Evolutionary conservation across 257 asterid genomes (phyloP), one percentile per base, ranked within the genome.

Genomic region (Marsdenia floribunda): DNA sequence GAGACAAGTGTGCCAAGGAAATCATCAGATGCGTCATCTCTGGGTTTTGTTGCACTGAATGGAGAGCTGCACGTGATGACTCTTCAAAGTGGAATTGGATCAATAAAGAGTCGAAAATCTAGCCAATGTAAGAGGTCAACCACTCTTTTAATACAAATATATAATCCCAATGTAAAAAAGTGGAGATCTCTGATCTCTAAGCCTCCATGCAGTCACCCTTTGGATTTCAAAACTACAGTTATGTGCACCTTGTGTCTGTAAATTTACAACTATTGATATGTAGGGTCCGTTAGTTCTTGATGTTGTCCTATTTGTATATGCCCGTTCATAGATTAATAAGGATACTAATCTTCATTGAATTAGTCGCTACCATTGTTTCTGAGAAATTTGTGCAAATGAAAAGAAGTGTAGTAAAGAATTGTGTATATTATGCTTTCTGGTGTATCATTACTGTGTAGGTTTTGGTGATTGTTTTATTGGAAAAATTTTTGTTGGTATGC

Each of bases 41-140:
- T 91, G 37, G 98, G 98, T 42, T 91, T 91, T 76, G 88, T 87
- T 73, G 89, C 91, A 0, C 71, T 91, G 77, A 88, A 89, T 26
- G 90, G 90, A 75, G 93, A 93, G 83, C 89, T 93, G 68, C 87
- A 91, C 82, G 79, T 93, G 53, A 77, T 91, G 37, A 80, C 84
- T 54, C 85, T 79, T 73, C 22, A 86, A 70, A 86, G 38, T 58
- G 85, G 80, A 69, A 66, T 58, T 21, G 84, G 80, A 37, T 37
- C 84, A 47, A 47, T 83, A 29, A 86, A 88, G 69, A 49, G 85
- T 71, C 70, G 82, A 55, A 81, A 85, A 71, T 37, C 76, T 60
- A 87, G 91, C 69, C 89, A 83, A 75, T 88, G 82, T n/a, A 89
- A 87, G 81, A 90, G 90, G 83, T 77, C 91, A 35, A 64, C 87